Evolutionary conservation across 495 filamentous ascomycete species (phyloP).

Genomic region (Podospora sp.): DNA sequence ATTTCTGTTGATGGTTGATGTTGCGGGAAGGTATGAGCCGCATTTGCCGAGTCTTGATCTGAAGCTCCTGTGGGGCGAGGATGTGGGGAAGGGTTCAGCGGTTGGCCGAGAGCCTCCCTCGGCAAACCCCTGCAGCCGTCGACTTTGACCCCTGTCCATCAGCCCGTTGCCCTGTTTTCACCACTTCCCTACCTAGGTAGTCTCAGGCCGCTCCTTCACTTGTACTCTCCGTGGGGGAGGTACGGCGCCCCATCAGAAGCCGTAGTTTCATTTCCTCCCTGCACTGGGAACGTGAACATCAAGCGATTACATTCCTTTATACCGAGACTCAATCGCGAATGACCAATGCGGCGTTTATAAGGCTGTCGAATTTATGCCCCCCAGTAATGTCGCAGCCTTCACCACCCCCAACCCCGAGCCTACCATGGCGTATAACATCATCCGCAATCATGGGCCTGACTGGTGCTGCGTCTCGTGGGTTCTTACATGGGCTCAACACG

Average conservation of each 20-base stretch:
- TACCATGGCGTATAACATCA: conserved; percentile 57
- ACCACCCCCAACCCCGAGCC: conserved; percentile 43
- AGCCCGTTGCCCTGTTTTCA: not conserved
- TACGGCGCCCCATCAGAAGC: not conserved
- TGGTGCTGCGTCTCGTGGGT: conserved; percentile 43
- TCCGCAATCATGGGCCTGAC: conserved; percentile 57
- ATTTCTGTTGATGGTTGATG: conserved; percentile 9
- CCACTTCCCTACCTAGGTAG: not conserved
- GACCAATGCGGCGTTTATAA: not conserved
- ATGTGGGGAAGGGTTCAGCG: not conserved
- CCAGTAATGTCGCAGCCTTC: conserved; percentile 18
- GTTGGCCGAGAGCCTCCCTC: not conserved
- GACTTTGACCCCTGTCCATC: not conserved
- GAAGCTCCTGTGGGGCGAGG: conserved; percentile 1
- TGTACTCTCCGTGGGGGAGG: not conserved
- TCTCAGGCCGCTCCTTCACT: not conserved
- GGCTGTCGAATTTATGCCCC: not conserved
- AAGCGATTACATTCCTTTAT: too few relatives aligned
- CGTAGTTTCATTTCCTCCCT: not conserved
- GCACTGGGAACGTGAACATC: too few relatives aligned
- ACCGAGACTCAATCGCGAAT: not conserved
- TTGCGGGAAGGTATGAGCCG: not conserved
- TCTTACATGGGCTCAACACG: conserved; percentile 54
- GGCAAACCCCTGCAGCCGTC: not conserved
- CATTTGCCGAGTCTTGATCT: not conserved